These are phyloP conservation scores for Salix udensis DNA, from an alignment of 345 rosid species.

Conservation along the genomic window DNA sequence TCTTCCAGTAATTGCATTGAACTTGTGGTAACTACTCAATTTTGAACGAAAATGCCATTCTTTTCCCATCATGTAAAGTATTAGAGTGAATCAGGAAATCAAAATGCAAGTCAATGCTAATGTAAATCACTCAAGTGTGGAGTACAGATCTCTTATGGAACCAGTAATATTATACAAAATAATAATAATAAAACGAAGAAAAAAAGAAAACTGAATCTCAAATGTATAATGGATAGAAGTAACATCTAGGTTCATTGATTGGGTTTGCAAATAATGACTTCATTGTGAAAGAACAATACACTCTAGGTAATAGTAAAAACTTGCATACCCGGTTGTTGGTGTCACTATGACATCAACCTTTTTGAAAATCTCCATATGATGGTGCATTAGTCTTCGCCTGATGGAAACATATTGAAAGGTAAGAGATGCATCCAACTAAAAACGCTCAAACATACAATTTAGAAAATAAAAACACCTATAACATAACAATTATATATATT, in stretches of 20 bases:
- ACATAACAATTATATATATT: not conserved
- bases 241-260: not conserved
- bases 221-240: not conserved
- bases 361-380: constrained; percentile 79
- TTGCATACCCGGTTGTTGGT: constrained; percentile 72
- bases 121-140: not conserved
- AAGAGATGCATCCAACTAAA: not conserved
- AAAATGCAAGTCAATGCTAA: not conserved
- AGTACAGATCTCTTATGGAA: no score
- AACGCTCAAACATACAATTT: not conserved
- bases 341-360: constrained; percentile 80
- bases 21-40: not conserved
- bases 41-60: not conserved
- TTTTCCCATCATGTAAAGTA: no score
- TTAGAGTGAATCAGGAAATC: not conserved
- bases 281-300: not conserved
- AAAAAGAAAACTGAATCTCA: not conserved
- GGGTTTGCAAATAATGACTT: not conserved
- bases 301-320: not conserved
- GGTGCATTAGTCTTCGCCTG: constrained; percentile 78
- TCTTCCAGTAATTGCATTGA: not conserved
- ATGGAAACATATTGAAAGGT: constrained; percentile 6
- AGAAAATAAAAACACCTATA: not conserved
- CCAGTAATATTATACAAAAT: no score
- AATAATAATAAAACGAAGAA: not conserved